Evolutionary conservation across 1,284 basidiomycete species (phyloP).

Genomic region (Pterula multifida): DNA sequence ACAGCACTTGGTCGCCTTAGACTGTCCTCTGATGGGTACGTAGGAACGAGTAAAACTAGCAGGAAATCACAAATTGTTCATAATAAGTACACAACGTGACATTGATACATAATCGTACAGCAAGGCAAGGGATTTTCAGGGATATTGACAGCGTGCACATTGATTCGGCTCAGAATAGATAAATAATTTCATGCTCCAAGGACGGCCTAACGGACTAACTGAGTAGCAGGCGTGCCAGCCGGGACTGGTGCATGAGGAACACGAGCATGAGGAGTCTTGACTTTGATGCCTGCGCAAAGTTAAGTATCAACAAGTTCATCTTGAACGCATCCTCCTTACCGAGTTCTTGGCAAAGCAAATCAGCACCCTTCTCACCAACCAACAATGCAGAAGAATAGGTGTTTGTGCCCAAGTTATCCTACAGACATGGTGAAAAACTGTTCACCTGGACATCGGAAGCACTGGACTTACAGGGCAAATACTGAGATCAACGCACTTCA

Average conservation of each 20-base stretch:
- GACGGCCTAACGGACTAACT: conserved; percentile 27
- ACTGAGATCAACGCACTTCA: conserved; percentile 57
- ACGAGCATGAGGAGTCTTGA: conserved; percentile 50
- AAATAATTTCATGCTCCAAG: too few species aligned
- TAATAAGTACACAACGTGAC: neutral
- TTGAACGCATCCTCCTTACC: conserved; percentile 23
- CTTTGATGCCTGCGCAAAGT: conserved; percentile 36
- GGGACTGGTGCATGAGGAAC: conserved; percentile 60
- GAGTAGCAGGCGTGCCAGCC: conserved; percentile 41
- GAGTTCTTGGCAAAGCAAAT: conserved; percentile 50
- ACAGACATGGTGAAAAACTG: neutral
- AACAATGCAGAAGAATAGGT: conserved; percentile 59
- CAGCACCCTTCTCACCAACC: conserved; percentile 59
- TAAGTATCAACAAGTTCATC: neutral
- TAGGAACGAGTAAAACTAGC: too few species aligned
- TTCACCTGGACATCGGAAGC: too few species aligned
- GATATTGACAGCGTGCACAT: too few species aligned
- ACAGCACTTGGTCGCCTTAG: too few species aligned
- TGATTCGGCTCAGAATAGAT: too few species aligned
- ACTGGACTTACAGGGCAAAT: conserved; percentile 45
- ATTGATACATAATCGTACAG: neutral
- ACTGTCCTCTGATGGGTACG: too few species aligned
- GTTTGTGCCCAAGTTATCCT: conserved; percentile 64
- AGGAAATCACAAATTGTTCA: neutral
- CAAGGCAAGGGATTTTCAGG: too few species aligned